Evolutionary conservation across 805 yeast species (phyloP).

Genomic region (Saccharomycopsis javanensis): DNA sequence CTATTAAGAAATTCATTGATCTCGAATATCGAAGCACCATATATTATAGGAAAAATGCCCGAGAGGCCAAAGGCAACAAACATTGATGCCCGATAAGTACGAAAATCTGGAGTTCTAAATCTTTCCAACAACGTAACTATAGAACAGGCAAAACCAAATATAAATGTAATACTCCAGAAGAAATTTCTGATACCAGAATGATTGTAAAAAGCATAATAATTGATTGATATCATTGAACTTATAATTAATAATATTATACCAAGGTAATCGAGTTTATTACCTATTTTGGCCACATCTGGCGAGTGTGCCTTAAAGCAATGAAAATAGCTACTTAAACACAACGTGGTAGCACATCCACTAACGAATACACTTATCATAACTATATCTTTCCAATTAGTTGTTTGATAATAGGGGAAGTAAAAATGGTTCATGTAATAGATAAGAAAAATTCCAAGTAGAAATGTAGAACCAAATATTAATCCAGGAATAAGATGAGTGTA

Average conservation of each 20-base stretch:
- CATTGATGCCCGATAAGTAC: conserved; percentile 68
- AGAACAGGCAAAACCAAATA: conserved; percentile 54
- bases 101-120: conserved; percentile 62
- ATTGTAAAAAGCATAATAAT: conserved; percentile 43
- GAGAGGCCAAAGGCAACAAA: conserved; percentile 75
- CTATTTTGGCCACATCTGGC: conserved; percentile 38
- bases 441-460: conserved; percentile 24
- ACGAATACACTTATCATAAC: conserved; percentile 29
- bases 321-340: conserved; percentile 55
- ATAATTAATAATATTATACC: conserved; percentile 65
- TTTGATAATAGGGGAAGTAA: conserved; percentile 34
- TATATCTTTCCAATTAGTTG: conserved; percentile 38
- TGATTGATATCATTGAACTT: conserved; percentile 46
- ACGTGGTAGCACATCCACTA: conserved; percentile 48
- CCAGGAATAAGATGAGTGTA: conserved; percentile 52
- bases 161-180: conserved; percentile 38
- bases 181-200: conserved; percentile 26
- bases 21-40: conserved; percentile 45
- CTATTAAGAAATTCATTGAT: conserved; percentile 36
- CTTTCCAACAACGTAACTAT: conserved; percentile 51
- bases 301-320: conserved; percentile 66
- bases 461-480: conserved; percentile 24
- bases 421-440: not conserved
- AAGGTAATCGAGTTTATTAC: conserved; percentile 66
- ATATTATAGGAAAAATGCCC: conserved; percentile 59